Evolutionary conservation across 495 filamentous ascomycete species (phyloP).

Genomic region (Lepidopterella palustris): DNA sequence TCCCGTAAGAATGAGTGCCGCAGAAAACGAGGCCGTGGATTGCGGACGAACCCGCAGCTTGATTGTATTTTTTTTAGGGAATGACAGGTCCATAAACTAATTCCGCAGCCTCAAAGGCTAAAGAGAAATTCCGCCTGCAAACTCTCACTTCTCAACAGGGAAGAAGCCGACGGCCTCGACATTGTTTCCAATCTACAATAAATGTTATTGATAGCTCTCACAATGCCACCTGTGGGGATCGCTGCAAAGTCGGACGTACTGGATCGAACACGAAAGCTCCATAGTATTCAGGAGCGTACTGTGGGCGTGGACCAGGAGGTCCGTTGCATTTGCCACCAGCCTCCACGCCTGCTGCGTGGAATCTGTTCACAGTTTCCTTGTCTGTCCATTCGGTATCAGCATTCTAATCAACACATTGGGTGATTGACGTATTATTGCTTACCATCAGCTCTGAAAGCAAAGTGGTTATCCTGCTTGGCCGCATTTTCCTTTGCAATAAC

Average conservation of each 20-base stretch:
- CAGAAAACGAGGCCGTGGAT: no score
- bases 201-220: not conserved
- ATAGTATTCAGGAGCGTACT: slow-evolving; percentile 42
- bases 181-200: not conserved
- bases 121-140: not conserved
- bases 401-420: not conserved
- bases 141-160: not conserved
- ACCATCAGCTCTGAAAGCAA: slow-evolving; percentile 19
- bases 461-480: slow-evolving; percentile 6
- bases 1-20: no score
- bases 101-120: not conserved
- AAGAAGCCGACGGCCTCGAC: not conserved
- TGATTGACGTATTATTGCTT: not conserved
- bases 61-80: no score
- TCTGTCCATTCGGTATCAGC: not conserved
- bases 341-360: not conserved
- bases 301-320: slow-evolving; percentile 38
- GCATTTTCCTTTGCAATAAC: slow-evolving; percentile 6
- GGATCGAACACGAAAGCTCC: slow-evolving; percentile 48
- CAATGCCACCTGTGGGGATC: not conserved
- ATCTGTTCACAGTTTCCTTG: not conserved
- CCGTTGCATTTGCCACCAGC: slow-evolving; percentile 26
- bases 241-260: not conserved
- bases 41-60: no score
- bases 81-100: not conserved